Percentiles rank a stretch among this genome's conserved stretches.
phyloP scores from a whole-genome alignment of 2,329 filamentous ascomycete species.

The Didymella lethalis region DNA sequence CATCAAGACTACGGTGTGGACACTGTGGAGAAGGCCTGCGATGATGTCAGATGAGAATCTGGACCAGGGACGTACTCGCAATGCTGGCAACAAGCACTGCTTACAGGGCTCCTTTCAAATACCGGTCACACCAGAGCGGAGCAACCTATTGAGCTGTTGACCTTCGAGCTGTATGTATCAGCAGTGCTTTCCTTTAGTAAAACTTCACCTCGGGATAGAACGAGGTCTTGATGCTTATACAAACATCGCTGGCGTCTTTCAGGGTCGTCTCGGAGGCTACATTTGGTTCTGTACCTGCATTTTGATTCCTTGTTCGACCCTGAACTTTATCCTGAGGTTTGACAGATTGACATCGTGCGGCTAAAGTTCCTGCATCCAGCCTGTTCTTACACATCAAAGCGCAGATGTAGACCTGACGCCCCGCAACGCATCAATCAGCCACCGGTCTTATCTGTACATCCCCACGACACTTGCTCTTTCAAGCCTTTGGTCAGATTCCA shows the following conservation, averaged over 20 bases:
- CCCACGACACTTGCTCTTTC: constrained; percentile 7
- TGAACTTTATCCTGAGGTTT: not conserved
- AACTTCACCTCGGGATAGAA: not conserved
- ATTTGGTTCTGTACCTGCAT: not conserved
- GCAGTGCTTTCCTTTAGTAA: not conserved
- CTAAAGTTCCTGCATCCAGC: constrained; percentile 3
- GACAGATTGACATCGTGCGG: constrained; percentile 1
- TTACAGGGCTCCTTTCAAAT: no score
- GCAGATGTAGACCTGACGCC: not conserved
- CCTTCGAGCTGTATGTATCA: not conserved
- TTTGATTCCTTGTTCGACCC: not conserved
- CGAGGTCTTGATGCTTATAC: not conserved
- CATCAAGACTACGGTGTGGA: not conserved
- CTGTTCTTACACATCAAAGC: not conserved
- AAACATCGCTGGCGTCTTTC: not conserved
- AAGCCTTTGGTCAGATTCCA: not conserved
- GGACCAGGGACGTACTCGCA: not conserved
- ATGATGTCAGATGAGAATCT: not conserved
- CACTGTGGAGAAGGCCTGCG: not conserved
- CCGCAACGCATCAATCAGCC: constrained; percentile 14
- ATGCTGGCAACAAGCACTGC: not conserved
- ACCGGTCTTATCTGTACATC: constrained; percentile 12
- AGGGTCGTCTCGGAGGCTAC: not conserved
- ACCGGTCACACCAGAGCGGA: no score
- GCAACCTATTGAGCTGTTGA: not conserved